These are phyloP conservation scores for Castanea mollissima DNA, from an alignment of 306 rosid genomes.

Conservation along the genomic window DNA sequence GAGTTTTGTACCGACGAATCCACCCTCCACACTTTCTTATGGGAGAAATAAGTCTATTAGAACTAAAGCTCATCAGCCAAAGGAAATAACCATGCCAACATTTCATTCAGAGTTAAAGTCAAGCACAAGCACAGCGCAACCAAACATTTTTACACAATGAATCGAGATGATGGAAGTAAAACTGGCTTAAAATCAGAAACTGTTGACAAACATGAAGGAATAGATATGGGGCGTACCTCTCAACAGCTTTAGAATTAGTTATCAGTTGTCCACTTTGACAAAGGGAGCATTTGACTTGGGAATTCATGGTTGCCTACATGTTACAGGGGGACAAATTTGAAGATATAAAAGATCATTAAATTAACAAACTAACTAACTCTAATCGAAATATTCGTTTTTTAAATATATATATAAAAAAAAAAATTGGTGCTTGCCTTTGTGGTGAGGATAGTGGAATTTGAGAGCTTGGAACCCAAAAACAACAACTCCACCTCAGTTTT, in stretches of 20 bases:
- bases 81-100: no score
- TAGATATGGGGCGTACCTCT: constrained; percentile 43
- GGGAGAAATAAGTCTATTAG: no score
- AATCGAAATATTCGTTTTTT: background rate
- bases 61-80: no score
- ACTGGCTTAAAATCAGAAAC: background rate
- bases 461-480: constrained; percentile 5
- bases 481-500: constrained; percentile 9
- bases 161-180: background rate
- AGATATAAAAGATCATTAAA: background rate
- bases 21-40: no score
- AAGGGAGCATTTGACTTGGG: constrained; percentile 26
- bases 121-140: background rate
- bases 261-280: constrained; percentile 26
- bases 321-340: background rate
- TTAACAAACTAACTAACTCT: background rate
- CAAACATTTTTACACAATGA: background rate
- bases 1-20: no score
- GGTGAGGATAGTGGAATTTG: constrained; percentile 14
- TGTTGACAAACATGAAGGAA: background rate
- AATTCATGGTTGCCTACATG: background rate
- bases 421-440: constrained; percentile 26
- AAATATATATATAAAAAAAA: background rate
- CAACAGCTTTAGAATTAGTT: constrained; percentile 30
- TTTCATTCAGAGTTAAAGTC: background rate